Evolutionary conservation across 2,329 filamentous ascomycete species (phyloP), one percentile per base, ranked within the genome.

Genomic region (Zasmidium angulare): DNA sequence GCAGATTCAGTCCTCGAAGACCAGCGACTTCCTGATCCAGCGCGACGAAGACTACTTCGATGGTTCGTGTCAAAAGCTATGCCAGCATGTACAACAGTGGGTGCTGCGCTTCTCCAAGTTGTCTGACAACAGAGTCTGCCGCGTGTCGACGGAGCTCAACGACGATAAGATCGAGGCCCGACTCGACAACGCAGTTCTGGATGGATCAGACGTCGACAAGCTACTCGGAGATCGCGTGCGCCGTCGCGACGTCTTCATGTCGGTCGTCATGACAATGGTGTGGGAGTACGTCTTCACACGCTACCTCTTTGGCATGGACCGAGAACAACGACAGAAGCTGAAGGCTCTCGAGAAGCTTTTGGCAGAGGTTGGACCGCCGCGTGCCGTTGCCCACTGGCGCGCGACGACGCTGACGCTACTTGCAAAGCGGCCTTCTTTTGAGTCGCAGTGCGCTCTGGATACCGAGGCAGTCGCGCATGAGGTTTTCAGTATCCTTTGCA

Each of bases 211-310:
- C 72, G 92, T 96, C 63, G 92, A 98, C 75, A 80, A 82, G 59
- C 95, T 96, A 71, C 87, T 99, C 51, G 84, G 85, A 66, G 93
- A 99, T 74, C 90, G 96, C 43, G 89, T 97, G 56, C 88, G 85
- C 70, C 88, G 95, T 62, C 87, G 93, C 61, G 93, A 98, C 74
- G 88, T 98, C 59, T 97, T 99, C 82, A 97, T 98, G 91, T 95
- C 92, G 40, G 92, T 99, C 75, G 91, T 93, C 57, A 98, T 98
- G 93, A 95, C 90, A 62, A 97, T 99, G 92, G 88, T 99, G 53
- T 99, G 93, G 93, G 95, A 99, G 76, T 97, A 96, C 72, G 88
- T 99, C 73, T 99, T 99, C 74, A 97, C 93, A 9, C 87, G 95
- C 64, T 99, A 99, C 75, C 86, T 99, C 23, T 99, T 99, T 74